phyloP scores from a whole-genome alignment of 805 yeast species.

The Pichia scutulata region DNA sequence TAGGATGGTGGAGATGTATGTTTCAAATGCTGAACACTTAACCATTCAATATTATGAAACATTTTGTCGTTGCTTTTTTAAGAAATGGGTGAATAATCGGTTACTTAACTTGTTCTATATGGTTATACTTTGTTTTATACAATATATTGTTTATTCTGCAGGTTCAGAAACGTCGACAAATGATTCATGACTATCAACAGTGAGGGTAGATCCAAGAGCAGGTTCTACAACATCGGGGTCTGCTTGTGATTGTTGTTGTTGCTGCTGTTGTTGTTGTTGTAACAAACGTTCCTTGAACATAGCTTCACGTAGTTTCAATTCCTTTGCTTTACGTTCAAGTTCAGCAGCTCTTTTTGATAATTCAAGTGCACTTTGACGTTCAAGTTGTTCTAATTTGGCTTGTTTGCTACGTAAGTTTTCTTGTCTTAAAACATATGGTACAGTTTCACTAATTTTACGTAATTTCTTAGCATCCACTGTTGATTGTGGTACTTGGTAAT shows the following conservation, averaged over 20 bases:
- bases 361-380: slow-evolving; percentile 69
- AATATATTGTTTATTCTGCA: neutral
- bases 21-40: neutral
- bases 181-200: neutral
- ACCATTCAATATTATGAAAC: too few relatives aligned
- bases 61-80: too few relatives aligned
- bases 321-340: slow-evolving; percentile 67
- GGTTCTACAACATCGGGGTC: neutral
- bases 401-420: slow-evolving; percentile 69
- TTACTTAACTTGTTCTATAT: neutral
- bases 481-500: slow-evolving; percentile 17
- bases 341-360: slow-evolving; percentile 67
- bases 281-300: slow-evolving; percentile 35
- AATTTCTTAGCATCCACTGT: slow-evolving; percentile 48
- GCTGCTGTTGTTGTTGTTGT: neutral
- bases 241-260: neutral
- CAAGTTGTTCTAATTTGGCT: slow-evolving; percentile 71
- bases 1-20: neutral
- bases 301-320: slow-evolving; percentile 59
- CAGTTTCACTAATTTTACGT: slow-evolving; percentile 73
- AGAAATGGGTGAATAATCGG: neutral
- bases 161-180: neutral
- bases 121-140: neutral
- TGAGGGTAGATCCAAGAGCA: neutral
- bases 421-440: slow-evolving; percentile 76